phyloP scores from a whole-genome alignment of 768 basidiomycete genomes.

The Candolleomyces eurysporus region DNA sequence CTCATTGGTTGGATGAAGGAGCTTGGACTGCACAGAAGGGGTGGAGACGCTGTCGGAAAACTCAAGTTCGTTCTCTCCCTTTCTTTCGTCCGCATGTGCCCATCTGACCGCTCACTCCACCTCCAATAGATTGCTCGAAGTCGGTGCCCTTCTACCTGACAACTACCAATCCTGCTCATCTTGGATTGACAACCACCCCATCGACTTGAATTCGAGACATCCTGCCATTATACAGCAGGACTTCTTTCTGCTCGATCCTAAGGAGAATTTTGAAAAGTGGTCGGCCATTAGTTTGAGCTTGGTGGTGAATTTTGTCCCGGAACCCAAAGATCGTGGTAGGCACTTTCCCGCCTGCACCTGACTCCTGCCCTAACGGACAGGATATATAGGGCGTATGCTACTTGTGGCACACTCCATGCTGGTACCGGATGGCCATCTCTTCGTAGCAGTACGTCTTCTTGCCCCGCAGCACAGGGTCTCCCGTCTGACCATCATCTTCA shows the following conservation, averaged over 20 bases:
- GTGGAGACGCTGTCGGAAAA: constrained; percentile 20
- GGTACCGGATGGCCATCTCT: constrained; percentile 54
- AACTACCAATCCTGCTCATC: constrained; percentile 65
- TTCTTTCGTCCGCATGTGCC: not conserved
- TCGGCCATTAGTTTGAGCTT: constrained; percentile 82
- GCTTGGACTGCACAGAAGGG: constrained; percentile 31
- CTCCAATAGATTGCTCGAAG: constrained; percentile 69
- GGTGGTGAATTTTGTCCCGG: constrained; percentile 87
- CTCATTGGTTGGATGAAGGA: constrained; percentile 75
- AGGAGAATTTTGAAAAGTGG: constrained; percentile 57
- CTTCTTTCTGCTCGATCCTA: constrained; percentile 63
- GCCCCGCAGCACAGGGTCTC: not conserved
- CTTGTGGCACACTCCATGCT: constrained; percentile 57
- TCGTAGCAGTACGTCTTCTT: constrained; percentile 59
- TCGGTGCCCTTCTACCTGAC: constrained; percentile 83
- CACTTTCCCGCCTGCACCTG: not conserved
- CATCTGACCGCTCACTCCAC: not conserved
- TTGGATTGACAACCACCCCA: constrained; percentile 75
- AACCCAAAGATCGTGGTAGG: constrained; percentile 70
- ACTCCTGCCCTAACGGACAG: not conserved
- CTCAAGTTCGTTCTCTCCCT: constrained; percentile 33
- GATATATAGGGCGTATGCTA: constrained; percentile 65
- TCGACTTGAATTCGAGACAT: constrained; percentile 84
- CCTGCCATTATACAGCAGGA: constrained; percentile 83
- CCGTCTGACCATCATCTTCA: not conserved